Conservation (phyloP, 2,329 filamentous ascomycete genomes). For the Clarireedia monteithiana region DNA sequence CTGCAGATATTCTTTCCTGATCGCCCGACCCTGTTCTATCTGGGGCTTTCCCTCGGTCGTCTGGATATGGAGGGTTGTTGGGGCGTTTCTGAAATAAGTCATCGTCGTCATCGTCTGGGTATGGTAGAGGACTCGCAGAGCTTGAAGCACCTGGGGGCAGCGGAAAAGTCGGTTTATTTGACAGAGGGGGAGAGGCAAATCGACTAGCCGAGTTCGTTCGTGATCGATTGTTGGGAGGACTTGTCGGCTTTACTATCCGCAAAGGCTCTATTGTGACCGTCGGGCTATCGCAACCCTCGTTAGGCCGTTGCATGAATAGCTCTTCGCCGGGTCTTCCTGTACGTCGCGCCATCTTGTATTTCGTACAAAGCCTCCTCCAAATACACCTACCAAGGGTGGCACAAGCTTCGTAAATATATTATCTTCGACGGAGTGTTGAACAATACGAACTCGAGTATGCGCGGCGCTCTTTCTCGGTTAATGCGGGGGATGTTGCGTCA, state of each 20-base stretch:
- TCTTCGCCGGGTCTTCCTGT: slow-evolving; percentile 70
- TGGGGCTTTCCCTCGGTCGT: slow-evolving; percentile 21
- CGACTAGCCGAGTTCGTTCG: slow-evolving; percentile 28
- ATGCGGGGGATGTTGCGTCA: slow-evolving; percentile 3
- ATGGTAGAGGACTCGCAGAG: slow-evolving; percentile 60
- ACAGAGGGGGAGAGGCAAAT: slow-evolving; percentile 43
- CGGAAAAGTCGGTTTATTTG: slow-evolving; percentile 51
- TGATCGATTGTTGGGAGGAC: slow-evolving; percentile 42
- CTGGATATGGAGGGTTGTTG: slow-evolving; percentile 28
- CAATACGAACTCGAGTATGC: background rate
- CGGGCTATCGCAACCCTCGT: slow-evolving; percentile 54
- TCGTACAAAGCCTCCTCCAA: slow-evolving; percentile 17
- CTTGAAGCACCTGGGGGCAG: slow-evolving; percentile 62
- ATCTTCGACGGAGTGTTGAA: slow-evolving; percentile 8
- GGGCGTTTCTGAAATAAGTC: slow-evolving; percentile 23
- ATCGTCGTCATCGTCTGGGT: slow-evolving; percentile 59
- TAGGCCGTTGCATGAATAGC: slow-evolving; percentile 62
- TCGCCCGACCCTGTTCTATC: slow-evolving; percentile 15
- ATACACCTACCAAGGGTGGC: slow-evolving; percentile 20
- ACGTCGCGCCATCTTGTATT: slow-evolving; percentile 27
- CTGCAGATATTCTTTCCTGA: slow-evolving; percentile 14
- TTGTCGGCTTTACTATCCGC: slow-evolving; percentile 74
- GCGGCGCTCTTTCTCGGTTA: slow-evolving; percentile 8
- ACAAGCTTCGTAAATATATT: slow-evolving; percentile 26
- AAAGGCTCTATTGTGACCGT: slow-evolving; percentile 63